A percentile compares a stretch with the other conserved stretches of the same genome.
Conservation (phyloP, 371 early-diverging fungal species). For the Gilbertella persicaria region DNA sequence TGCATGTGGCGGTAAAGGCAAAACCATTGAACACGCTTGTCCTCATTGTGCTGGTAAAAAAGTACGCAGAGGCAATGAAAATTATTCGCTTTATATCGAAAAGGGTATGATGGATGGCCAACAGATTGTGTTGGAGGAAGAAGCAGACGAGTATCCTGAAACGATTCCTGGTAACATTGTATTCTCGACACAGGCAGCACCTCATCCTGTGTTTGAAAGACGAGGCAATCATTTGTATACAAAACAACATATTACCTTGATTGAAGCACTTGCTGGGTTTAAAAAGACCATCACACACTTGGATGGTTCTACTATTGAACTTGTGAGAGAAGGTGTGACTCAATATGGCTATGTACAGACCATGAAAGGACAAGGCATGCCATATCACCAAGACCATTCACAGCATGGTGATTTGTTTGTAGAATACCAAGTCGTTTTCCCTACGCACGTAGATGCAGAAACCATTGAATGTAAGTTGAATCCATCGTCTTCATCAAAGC, state of each 20-base stretch:
- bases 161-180: constrained; percentile 85
- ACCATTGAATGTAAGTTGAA: constrained; percentile 36
- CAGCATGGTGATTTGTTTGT: constrained; percentile 87
- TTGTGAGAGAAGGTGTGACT: constrained; percentile 67
- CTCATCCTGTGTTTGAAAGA: constrained; percentile 82
- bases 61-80: constrained; percentile 81
- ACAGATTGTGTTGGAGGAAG: constrained; percentile 82
- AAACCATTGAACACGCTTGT: constrained; percentile 77
- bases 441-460: constrained; percentile 53
- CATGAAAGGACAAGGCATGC: constrained; percentile 86
- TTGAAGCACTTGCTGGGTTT: constrained; percentile 91
- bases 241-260: constrained; percentile 80
- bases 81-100: constrained; percentile 80
- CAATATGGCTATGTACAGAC: constrained; percentile 75
- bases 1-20: constrained; percentile 90
- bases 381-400: constrained; percentile 57
- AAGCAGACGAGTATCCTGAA: constrained; percentile 93
- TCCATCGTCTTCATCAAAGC: not conserved
- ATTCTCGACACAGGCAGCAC: constrained; percentile 78
- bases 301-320: constrained; percentile 71
- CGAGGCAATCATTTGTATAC: constrained; percentile 83
- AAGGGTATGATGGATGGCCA: constrained; percentile 88
- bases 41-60: constrained; percentile 84
- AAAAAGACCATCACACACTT: constrained; percentile 78
- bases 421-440: constrained; percentile 88